Evolutionary conservation across 176 grass and related monocot genomes (phyloP), one percentile per base, ranked within the genome.

Genomic region (Hsuehochloa calcarea): DNA sequence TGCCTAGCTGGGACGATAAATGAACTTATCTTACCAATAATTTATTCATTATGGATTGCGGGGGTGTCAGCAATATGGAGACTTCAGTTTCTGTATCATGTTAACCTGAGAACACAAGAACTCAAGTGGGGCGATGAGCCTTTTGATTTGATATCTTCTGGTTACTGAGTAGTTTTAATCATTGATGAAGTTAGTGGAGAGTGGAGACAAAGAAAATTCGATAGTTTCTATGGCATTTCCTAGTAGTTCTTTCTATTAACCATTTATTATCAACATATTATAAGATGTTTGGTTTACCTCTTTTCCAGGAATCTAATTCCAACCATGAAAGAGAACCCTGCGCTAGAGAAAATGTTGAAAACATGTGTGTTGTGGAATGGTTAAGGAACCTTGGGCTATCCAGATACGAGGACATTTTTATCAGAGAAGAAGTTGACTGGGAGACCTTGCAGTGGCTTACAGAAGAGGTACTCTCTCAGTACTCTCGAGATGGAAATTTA

Each of bases 371-470:
- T 87, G 45, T 90, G 0, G 89, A 95, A 89, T 98, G 90, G 91
- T 72, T 98, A 79, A 88, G 80, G 66, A 82, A 88, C 79, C 73
- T 98, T 26, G 91, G 91, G 20, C 83, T 98, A 74, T 98, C 91
- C 61, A 93, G 76, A 86, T 98, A 98, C 50, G 83, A 92, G 78
- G 80, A 95, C 23, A 43, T 92, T 92, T 95, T 98, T 82, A 80
- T 87, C 58, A 95, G 70, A 87, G 91, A 98, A 90, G 96, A 98
- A 78, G 84, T 95, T 79, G 91, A 98, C 61, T 92, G 91, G 93
- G 93, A 95, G 50, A 88, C 96, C 64, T 90, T 98, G 69, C 90
- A 95, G 68, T 95, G 88, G 87, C 85, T 98, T 67, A 93, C 93
- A 49, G 96, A 98, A 90, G 96, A 95, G 96, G 96, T 97, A 92